phyloP scores from a whole-genome alignment of 352 stramenopile genomes.

The Globisporangium abappressorium region DNA sequence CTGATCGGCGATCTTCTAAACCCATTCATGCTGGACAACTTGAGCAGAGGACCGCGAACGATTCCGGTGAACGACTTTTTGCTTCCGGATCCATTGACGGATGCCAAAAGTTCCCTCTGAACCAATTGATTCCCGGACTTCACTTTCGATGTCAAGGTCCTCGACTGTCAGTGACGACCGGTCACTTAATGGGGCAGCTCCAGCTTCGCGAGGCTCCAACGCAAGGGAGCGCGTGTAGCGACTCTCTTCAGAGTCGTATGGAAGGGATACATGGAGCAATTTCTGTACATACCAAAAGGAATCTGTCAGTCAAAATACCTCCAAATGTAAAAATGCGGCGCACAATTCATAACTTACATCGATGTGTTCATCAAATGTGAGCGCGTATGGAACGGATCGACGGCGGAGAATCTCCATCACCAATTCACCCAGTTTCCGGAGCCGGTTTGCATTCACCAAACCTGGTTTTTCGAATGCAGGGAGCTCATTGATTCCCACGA shows the following conservation, averaged over 20 bases:
- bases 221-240: constrained; percentile 70
- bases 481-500: constrained; percentile 79
- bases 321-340: neutral
- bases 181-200: constrained; percentile 57
- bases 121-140: constrained; percentile 77
- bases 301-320: neutral
- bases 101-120: constrained; percentile 74
- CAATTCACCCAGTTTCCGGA: constrained; percentile 71
- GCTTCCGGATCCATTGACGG: constrained; percentile 80
- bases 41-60: constrained; percentile 59
- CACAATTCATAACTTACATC: constrained; percentile 39
- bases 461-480: constrained; percentile 65
- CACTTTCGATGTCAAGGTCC: constrained; percentile 72
- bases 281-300: constrained; percentile 29
- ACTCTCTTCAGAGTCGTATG: constrained; percentile 72
- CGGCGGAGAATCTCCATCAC: constrained; percentile 77
- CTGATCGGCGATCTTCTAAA: constrained; percentile 31
- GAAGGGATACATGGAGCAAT: constrained; percentile 66
- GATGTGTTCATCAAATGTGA: constrained; percentile 52
- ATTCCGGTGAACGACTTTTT: constrained; percentile 78
- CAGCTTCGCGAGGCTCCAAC: constrained; percentile 73
- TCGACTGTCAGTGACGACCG: constrained; percentile 42
- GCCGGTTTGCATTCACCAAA: constrained; percentile 65
- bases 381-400: constrained; percentile 63
- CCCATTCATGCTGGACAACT: constrained; percentile 62